Conservation (phyloP, 169 alveolate genomes). For the Cryptosporidium sp. region DNA sequence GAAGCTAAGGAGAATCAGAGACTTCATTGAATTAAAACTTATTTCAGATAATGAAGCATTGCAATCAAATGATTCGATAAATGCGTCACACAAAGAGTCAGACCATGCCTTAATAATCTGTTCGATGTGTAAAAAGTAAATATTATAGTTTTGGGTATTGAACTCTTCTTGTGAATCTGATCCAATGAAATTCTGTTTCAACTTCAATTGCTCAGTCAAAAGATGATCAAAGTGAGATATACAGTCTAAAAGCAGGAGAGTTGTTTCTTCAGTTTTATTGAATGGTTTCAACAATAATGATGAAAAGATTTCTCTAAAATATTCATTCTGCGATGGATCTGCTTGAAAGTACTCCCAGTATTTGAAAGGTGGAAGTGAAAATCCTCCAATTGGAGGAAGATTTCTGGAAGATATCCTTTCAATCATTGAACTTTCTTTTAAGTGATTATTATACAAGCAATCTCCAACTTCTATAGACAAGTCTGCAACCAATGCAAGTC, state of each 20-base stretch:
- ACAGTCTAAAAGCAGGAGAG: slow-evolving; percentile 26
- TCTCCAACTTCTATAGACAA: neutral
- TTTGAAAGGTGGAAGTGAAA: slow-evolving; percentile 28
- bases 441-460: neutral
- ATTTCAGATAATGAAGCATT: neutral
- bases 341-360: slow-evolving; percentile 58
- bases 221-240: slow-evolving; percentile 50
- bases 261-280: slow-evolving; percentile 24
- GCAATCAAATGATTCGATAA: slow-evolving; percentile 6
- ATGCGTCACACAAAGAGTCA: slow-evolving; percentile 27
- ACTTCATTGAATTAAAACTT: neutral
- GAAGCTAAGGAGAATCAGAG: neutral
- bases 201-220: slow-evolving; percentile 14
- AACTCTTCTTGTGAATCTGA: neutral
- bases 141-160: neutral
- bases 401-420: slow-evolving; percentile 24
- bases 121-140: slow-evolving; percentile 17
- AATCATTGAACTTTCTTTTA: slow-evolving; percentile 13
- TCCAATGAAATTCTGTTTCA: neutral
- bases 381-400: slow-evolving; percentile 18
- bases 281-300: slow-evolving; percentile 34
- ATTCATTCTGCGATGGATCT: slow-evolving; percentile 49
- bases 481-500: slow-evolving; percentile 38
- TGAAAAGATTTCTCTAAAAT: slow-evolving; percentile 35
- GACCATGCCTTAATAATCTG: slow-evolving; percentile 42